phyloP scores from a whole-genome alignment of 768 basidiomycete species.

The Collybia sordida region DNA sequence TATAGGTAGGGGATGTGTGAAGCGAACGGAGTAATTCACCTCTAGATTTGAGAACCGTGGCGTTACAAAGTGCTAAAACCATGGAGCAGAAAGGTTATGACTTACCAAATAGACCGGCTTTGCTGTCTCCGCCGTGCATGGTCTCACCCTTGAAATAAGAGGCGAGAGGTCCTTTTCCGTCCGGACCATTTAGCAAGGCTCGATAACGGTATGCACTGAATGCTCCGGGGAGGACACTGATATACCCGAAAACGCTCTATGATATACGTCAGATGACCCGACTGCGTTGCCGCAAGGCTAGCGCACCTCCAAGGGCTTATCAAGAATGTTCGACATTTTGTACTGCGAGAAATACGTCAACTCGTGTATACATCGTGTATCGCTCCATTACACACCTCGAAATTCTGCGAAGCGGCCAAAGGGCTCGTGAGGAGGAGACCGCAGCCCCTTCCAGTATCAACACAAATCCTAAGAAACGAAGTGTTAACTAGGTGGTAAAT shows the following conservation, averaged over 20 bases:
- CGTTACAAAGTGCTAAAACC: no score
- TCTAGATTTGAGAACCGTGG: no score
- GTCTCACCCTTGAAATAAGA: constrained; percentile 94
- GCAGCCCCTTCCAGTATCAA: constrained; percentile 76
- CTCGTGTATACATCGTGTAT: not conserved
- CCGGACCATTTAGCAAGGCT: constrained; percentile 81
- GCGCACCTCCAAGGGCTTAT: constrained; percentile 88
- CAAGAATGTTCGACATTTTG: constrained; percentile 95
- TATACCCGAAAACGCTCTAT: constrained; percentile 82
- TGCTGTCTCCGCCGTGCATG: constrained; percentile 65
- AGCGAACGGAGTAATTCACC: not conserved
- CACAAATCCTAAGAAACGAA: constrained; percentile 59
- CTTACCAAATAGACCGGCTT: constrained; percentile 70
- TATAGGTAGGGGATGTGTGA: no score
- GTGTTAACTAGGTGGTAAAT: not conserved
- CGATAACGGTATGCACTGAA: constrained; percentile 92
- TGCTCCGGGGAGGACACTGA: constrained; percentile 87
- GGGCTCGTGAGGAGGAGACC: constrained; percentile 70
- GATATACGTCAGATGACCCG: constrained; percentile 1
- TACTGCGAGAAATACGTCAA: constrained; percentile 45
- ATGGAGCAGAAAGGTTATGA: constrained; percentile 1
- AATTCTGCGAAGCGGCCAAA: constrained; percentile 92
- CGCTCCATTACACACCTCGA: constrained; percentile 52
- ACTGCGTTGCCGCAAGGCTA: not conserved
- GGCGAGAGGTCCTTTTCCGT: constrained; percentile 87